Conservation (phyloP, 495 filamentous ascomycete genomes). For the Aspergillus ellipticus region DNA sequence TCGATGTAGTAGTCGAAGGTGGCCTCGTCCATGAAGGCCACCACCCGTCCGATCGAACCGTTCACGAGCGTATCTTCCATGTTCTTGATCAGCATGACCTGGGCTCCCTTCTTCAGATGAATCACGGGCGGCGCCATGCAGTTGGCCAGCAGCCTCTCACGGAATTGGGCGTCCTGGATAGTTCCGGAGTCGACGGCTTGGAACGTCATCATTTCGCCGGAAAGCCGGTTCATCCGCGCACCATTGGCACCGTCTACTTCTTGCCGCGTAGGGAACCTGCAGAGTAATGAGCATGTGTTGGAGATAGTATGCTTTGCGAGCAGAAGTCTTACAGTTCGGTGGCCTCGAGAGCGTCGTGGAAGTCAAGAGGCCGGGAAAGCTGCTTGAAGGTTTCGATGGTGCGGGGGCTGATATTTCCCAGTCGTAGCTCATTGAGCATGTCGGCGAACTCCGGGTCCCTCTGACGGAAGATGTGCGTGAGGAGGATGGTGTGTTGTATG, state of each 20-base stretch:
- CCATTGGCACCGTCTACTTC: slow-evolving; percentile 90
- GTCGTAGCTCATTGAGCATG: slow-evolving; percentile 96
- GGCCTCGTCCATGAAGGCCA: slow-evolving; percentile 80
- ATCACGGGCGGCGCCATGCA: slow-evolving; percentile 87
- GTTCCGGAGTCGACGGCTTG: slow-evolving; percentile 72
- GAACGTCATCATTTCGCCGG: slow-evolving; percentile 64
- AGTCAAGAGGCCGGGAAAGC: slow-evolving; percentile 65
- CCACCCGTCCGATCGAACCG: slow-evolving; percentile 81
- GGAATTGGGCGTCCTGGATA: slow-evolving; percentile 58
- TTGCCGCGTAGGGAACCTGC: slow-evolving; percentile 78
- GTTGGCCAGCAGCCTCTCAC: slow-evolving; percentile 75
- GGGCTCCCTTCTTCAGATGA: slow-evolving; percentile 82
- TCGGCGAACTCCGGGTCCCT: slow-evolving; percentile 86
- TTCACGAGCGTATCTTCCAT: slow-evolving; percentile 93
- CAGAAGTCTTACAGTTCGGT: slow-evolving; percentile 70
- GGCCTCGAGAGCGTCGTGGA: slow-evolving; percentile 74
- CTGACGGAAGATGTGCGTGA: slow-evolving; percentile 96
- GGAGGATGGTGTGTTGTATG: slow-evolving; percentile 90
- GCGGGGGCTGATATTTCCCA: slow-evolving; percentile 68
- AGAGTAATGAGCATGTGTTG: slow-evolving; percentile 16
- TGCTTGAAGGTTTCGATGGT: slow-evolving; percentile 69
- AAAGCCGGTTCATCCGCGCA: slow-evolving; percentile 64
- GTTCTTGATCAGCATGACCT: slow-evolving; percentile 99
- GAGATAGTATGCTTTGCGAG: slow-evolving; percentile 23
- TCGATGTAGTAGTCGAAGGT: slow-evolving; percentile 64